Conservation (phyloP, 345 rosid genomes). For the Populus alba region DNA sequence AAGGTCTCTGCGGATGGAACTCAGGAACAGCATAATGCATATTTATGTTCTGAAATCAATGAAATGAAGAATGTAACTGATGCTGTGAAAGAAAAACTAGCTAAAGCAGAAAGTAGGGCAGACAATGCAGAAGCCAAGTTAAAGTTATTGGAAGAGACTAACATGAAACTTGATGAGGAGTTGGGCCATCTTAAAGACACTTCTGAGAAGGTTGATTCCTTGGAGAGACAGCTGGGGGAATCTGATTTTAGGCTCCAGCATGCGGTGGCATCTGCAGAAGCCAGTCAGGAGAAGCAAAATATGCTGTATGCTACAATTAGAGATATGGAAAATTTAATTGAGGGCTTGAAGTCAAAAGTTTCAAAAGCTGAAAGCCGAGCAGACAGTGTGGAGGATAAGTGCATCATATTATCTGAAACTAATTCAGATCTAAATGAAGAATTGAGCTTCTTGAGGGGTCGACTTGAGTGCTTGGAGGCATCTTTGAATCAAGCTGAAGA, state of each 20-base stretch:
- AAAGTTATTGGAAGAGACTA: slow-evolving; percentile 44
- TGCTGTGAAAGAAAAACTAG: slow-evolving; percentile 45
- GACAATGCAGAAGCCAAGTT: slow-evolving; percentile 52
- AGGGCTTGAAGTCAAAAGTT: slow-evolving; percentile 70
- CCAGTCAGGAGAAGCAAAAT: slow-evolving; percentile 75
- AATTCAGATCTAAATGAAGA: slow-evolving; percentile 71
- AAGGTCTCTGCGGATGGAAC: slow-evolving; percentile 22
- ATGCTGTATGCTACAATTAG: slow-evolving; percentile 61
- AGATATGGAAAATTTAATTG: slow-evolving; percentile 83
- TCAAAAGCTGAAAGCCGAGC: slow-evolving; percentile 66
- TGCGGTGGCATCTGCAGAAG: slow-evolving; percentile 81
- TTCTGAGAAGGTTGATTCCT: slow-evolving; percentile 51
- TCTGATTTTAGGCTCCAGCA: slow-evolving; percentile 62
- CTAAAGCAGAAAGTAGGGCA: slow-evolving; percentile 47
- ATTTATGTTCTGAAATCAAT: slow-evolving; percentile 18
- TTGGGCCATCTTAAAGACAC: slow-evolving; percentile 46
- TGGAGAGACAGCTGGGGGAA: slow-evolving; percentile 64
- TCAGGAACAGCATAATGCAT: slow-evolving; percentile 21
- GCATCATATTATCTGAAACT: slow-evolving; percentile 69
- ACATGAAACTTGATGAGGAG: slow-evolving; percentile 49
- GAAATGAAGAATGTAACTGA: slow-evolving; percentile 38
- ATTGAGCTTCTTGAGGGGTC: slow-evolving; percentile 60
- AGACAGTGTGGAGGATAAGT: slow-evolving; percentile 72
- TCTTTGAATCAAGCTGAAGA: slow-evolving; percentile 71
- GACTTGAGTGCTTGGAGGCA: slow-evolving; percentile 60